A percentile compares a stretch with the other conserved stretches of the same genome.
phyloP scores from a whole-genome alignment of 441 rosid genomes.

The Theobroma grandiflorum region DNA sequence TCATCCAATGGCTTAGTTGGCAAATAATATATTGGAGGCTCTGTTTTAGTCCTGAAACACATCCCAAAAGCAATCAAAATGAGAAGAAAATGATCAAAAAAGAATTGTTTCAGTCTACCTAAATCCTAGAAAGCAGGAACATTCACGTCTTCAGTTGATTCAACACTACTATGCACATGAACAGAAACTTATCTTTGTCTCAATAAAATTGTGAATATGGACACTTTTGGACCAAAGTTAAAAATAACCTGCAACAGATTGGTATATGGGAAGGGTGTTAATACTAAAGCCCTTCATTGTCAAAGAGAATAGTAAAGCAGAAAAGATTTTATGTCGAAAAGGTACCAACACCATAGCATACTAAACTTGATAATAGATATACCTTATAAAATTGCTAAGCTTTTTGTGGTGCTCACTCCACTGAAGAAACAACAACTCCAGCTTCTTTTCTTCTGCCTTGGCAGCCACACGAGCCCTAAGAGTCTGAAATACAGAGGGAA shows the following conservation, averaged over 20 bases:
- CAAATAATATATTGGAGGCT: conserved; percentile 83
- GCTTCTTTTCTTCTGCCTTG: conserved; percentile 81
- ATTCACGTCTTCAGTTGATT: conserved; percentile 45
- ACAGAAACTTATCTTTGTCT: conserved; percentile 87
- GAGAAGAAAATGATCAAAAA: conserved; percentile 24
- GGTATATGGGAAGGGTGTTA: conserved; percentile 25
- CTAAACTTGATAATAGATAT: conserved; percentile 9
- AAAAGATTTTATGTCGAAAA: not conserved
- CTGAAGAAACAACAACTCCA: conserved; percentile 67
- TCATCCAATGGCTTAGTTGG: conserved; percentile 72
- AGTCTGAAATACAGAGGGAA: conserved; percentile 49
- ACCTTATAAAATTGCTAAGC: conserved; percentile 95
- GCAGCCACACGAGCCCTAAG: conserved; percentile 94
- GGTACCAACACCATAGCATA: not conserved
- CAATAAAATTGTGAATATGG: conserved; percentile 92
- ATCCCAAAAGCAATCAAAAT: conserved; percentile 35
- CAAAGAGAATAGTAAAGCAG: not conserved
- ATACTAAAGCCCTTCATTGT: not conserved
- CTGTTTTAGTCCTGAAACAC: conserved; percentile 84
- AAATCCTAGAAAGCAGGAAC: conserved; percentile 46
- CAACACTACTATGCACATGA: conserved; percentile 72
- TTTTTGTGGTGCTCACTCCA: conserved; percentile 83
- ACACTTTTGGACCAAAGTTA: conserved; percentile 97
- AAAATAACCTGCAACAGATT: conserved; percentile 84
- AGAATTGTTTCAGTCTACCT: conserved; percentile 34